phyloP scores from a whole-genome alignment of 352 stramenopile genomes.

The Phytophthora pistaciae region DNA sequence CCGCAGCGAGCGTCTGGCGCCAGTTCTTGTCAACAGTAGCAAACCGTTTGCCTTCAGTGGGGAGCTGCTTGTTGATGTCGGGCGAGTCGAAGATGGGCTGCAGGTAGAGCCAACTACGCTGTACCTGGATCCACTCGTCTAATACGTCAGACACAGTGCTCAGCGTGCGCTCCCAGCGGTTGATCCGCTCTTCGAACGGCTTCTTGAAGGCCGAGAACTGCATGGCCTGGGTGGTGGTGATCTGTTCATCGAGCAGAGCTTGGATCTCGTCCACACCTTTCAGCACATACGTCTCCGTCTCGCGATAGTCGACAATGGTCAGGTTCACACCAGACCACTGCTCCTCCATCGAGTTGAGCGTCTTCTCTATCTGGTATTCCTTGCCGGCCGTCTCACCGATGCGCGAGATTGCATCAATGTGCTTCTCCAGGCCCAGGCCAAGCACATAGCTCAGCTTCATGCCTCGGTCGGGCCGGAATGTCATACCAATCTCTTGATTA shows the following conservation, averaged over 20 bases:
- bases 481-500: slow-evolving; percentile 90
- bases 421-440: slow-evolving; percentile 87
- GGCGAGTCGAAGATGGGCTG: slow-evolving; percentile 96
- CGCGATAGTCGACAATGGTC: slow-evolving; percentile 88
- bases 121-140: slow-evolving; percentile 95
- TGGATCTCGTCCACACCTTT: slow-evolving; percentile 96
- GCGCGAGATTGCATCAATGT: slow-evolving; percentile 91
- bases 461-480: slow-evolving; percentile 82
- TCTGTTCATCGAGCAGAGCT: slow-evolving; percentile 94
- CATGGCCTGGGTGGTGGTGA: slow-evolving; percentile 96
- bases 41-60: slow-evolving; percentile 95
- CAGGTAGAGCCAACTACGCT: slow-evolving; percentile 96
- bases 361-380: slow-evolving; percentile 96
- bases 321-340: slow-evolving; percentile 91
- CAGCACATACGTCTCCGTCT: slow-evolving; percentile 95
- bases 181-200: slow-evolving; percentile 94
- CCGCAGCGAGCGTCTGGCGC: slow-evolving; percentile 88
- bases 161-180: slow-evolving; percentile 91
- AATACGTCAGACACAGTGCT: slow-evolving; percentile 93
- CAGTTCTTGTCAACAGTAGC: slow-evolving; percentile 96
- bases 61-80: slow-evolving; percentile 97
- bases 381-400: slow-evolving; percentile 95
- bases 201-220: slow-evolving; percentile 97
- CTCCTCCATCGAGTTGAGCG: slow-evolving; percentile 93
- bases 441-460: slow-evolving; percentile 88